These are phyloP conservation scores for Chaetomiaceae sp. DNA, from an alignment of 2,329 filamentous ascomycete genomes.

Conservation along the genomic window DNA sequence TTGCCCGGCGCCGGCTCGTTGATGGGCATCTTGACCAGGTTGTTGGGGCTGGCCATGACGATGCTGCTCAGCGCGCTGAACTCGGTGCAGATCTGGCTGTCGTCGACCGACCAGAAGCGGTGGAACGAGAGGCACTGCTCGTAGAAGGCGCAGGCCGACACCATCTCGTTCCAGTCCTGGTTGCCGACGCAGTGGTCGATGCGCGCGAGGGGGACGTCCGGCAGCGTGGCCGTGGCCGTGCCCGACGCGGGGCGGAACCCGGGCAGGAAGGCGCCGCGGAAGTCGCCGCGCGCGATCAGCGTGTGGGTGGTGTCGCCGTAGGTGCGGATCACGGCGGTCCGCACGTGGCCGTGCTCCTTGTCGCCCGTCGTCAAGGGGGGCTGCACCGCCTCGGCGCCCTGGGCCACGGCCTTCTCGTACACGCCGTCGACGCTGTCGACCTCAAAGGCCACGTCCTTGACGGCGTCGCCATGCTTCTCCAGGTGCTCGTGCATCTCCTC, in stretches of 20 bases:
- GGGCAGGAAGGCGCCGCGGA: slow-evolving; percentile 75
- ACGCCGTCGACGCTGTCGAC: slow-evolving; percentile 84
- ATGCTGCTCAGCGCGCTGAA: slow-evolving; percentile 84
- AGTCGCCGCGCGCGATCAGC: slow-evolving; percentile 67
- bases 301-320: slow-evolving; percentile 97
- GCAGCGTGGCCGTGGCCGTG: slow-evolving; percentile 43
- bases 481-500: slow-evolving; percentile 76
- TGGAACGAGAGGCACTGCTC: slow-evolving; percentile 88
- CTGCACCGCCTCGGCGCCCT: slow-evolving; percentile 58
- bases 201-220: slow-evolving; percentile 60
- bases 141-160: slow-evolving; percentile 64
- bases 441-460: slow-evolving; percentile 93
- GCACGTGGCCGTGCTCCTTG: slow-evolving; percentile 60
- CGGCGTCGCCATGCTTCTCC: slow-evolving; percentile 83
- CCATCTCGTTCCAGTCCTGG: slow-evolving; percentile 91
- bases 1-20: slow-evolving; percentile 90
- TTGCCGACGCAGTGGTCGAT: slow-evolving; percentile 98
- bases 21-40: slow-evolving; percentile 95
- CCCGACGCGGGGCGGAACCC: slow-evolving; percentile 57
- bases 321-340: slow-evolving; percentile 76
- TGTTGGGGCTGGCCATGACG: slow-evolving; percentile 83
- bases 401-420: slow-evolving; percentile 65
- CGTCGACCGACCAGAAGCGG: slow-evolving; percentile 96
- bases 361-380: slow-evolving; percentile 52
- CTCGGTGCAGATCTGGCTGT: slow-evolving; percentile 87